Evolutionary conservation across 129 eudicot genomes (phyloP).

Genomic region (Gnaphalium uliginosum): DNA sequence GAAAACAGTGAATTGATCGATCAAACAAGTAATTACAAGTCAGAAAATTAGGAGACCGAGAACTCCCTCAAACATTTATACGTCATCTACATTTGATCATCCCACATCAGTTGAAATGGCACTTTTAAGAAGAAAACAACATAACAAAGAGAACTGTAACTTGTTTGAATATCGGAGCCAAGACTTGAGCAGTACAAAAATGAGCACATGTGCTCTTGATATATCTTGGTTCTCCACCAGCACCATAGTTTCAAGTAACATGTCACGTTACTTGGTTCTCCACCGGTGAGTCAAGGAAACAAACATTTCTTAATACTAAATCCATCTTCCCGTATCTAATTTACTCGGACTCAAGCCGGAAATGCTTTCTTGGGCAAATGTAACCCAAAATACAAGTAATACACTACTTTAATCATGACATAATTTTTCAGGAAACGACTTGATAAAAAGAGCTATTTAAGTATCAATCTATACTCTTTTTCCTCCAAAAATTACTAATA

Average conservation of each 20-base stretch:
- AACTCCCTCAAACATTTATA: slow-evolving; percentile 4
- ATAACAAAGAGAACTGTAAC: slow-evolving; percentile 4
- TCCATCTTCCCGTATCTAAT: slow-evolving; percentile 10
- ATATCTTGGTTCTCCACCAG: slow-evolving; percentile 14
- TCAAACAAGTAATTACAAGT: slow-evolving; percentile 18
- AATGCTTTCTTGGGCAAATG: slow-evolving; percentile 10
- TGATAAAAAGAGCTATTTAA: slow-evolving; percentile 1
- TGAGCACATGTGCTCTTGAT: slow-evolving; percentile 22
- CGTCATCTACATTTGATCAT: background rate
- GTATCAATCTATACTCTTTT: background rate
- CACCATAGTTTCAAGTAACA: slow-evolving; percentile 18
- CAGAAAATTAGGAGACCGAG: slow-evolving; percentile 9
- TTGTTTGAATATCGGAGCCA: slow-evolving; percentile 6
- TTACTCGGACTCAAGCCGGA: slow-evolving; percentile 11
- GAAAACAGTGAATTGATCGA: background rate
- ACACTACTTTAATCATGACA: background rate
- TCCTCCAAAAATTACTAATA: slow-evolving; percentile 17
- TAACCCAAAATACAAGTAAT: slow-evolving; percentile 18
- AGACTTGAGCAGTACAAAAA: slow-evolving; percentile 27
- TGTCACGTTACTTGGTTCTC: slow-evolving; percentile 18
- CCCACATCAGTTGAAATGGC: slow-evolving; percentile 6
- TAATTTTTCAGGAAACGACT: background rate
- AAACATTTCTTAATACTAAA: slow-evolving; percentile 17
- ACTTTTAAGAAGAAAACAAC: slow-evolving; percentile 1
- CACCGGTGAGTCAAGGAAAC: slow-evolving; percentile 2